Evolutionary conservation across 2,329 filamentous ascomycete species (phyloP).

Genomic region (Gaeumannomyces tritici): DNA sequence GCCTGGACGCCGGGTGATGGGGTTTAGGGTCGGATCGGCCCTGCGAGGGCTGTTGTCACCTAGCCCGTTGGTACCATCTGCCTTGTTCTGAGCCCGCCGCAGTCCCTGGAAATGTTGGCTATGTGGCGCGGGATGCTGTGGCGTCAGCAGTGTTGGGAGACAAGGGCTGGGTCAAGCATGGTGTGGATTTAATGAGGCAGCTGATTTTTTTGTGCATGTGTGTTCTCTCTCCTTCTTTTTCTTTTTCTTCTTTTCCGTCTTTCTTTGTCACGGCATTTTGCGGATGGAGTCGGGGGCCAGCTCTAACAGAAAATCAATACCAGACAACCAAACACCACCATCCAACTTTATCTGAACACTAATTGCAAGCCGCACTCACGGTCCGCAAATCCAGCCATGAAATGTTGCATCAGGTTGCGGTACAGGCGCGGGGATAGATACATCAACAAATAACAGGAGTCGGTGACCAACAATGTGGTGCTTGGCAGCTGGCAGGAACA

Average conservation of each 20-base stretch:
- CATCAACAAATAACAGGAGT: not conserved
- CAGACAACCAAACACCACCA: too few species aligned
- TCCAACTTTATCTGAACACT: not conserved
- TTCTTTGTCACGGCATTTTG: not conserved
- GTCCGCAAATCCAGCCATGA: not conserved
- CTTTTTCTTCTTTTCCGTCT: not conserved
- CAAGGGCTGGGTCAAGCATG: not conserved
- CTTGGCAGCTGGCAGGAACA: not conserved
- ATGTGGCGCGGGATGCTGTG: not conserved
- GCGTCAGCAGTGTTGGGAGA: not conserved
- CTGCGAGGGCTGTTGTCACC: constrained; percentile 24
- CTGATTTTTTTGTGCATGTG: too few species aligned
- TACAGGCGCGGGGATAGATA: not conserved
- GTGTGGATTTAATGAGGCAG: not conserved
- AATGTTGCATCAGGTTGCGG: not conserved
- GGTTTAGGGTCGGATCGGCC: constrained; percentile 43
- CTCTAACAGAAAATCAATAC: too few species aligned
- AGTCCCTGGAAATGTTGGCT: constrained; percentile 55
- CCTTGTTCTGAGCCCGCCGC: constrained; percentile 43
- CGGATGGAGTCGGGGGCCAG: not conserved
- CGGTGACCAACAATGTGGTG: too few species aligned
- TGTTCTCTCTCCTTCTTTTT: not conserved
- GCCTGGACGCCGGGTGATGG: constrained; percentile 50
- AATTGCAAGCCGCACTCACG: not conserved
- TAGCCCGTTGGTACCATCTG: constrained; percentile 26